These are phyloP conservation scores for Dendrobium chrysotoxum DNA, from an alignment of 106 monocot genomes.

Conservation along the genomic window DNA sequence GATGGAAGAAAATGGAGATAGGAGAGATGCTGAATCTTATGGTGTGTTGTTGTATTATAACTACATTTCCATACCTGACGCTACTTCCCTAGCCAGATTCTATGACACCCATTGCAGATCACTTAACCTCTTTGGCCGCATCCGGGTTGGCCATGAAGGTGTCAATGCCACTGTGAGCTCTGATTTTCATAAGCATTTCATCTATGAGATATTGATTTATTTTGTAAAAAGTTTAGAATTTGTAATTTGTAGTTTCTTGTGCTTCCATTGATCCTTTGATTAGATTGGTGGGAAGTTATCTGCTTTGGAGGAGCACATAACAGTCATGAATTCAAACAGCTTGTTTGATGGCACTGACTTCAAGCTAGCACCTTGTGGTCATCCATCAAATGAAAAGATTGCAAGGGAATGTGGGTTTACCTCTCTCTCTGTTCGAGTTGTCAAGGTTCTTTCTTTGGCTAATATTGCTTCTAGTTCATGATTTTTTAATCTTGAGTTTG, in stretches of 20 bases:
- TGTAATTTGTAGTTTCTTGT: background rate
- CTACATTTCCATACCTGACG: slow-evolving; percentile 53
- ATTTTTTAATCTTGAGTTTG: background rate
- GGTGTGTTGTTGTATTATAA: slow-evolving; percentile 96
- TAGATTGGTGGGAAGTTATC: slow-evolving; percentile 87
- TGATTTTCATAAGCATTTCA: background rate
- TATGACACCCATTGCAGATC: slow-evolving; percentile 60
- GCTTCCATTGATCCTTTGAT: background rate
- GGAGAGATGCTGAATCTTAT: slow-evolving; percentile 7
- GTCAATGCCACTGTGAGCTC: slow-evolving; percentile 85
- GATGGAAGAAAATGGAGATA: slow-evolving; percentile 2
- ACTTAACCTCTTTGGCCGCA: slow-evolving; percentile 80
- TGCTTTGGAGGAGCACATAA: slow-evolving; percentile 75
- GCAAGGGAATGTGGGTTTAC: slow-evolving; percentile 80
- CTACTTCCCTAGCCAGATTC: slow-evolving; percentile 40
- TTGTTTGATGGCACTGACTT: slow-evolving; percentile 91
- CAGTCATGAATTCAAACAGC: slow-evolving; percentile 33
- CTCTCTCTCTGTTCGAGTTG: slow-evolving; percentile 66
- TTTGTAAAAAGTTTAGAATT: background rate
- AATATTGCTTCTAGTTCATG: background rate
- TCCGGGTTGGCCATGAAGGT: slow-evolving; percentile 79
- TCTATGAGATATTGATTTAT: background rate
- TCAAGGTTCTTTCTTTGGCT: slow-evolving; percentile 50
- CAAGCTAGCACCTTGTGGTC: slow-evolving; percentile 72
- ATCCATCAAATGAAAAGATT: slow-evolving; percentile 55